Evolutionary conservation across 1,284 basidiomycete genomes (phyloP).

Genomic region (Marasmius fiardii): DNA sequence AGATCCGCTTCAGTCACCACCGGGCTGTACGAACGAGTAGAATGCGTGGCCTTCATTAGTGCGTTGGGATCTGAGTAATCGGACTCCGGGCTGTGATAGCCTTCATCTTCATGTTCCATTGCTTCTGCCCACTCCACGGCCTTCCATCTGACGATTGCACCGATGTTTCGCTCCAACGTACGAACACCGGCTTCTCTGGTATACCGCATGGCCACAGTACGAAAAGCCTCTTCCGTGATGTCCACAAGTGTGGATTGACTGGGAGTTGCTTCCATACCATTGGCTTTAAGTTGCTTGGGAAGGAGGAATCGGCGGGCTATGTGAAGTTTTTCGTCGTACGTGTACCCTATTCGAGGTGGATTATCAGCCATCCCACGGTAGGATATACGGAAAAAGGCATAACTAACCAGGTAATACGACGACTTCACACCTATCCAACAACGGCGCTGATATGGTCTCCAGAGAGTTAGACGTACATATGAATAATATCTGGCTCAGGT

Average conservation of each 20-base stretch:
- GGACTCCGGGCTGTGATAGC: background rate
- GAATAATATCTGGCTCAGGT: constrained; percentile 84
- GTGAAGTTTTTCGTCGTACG: constrained; percentile 87
- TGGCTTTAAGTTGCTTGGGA: constrained; percentile 78
- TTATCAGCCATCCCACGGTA: constrained; percentile 14
- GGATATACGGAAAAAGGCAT: background rate
- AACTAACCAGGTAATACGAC: constrained; percentile 62
- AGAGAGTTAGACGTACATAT: constrained; percentile 87
- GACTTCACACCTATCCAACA: constrained; percentile 75
- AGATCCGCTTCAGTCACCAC: constrained; percentile 70
- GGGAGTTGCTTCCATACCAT: constrained; percentile 50
- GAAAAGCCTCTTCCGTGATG: constrained; percentile 66
- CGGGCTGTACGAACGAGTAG: constrained; percentile 48
- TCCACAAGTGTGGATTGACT: constrained; percentile 34
- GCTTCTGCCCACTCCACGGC: constrained; percentile 86
- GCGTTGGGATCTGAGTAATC: background rate
- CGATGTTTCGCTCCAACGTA: constrained; percentile 84
- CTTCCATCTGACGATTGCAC: constrained; percentile 81
- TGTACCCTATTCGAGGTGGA: constrained; percentile 57
- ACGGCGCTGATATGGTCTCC: constrained; percentile 84
- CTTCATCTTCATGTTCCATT: constrained; percentile 38
- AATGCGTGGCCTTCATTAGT: constrained; percentile 1
- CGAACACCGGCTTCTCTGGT: constrained; percentile 93
- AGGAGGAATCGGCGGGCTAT: constrained; percentile 84
- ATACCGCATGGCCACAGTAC: constrained; percentile 73